Conservation (phyloP, 345 rosid species). For the Cardamine occulta region DNA sequence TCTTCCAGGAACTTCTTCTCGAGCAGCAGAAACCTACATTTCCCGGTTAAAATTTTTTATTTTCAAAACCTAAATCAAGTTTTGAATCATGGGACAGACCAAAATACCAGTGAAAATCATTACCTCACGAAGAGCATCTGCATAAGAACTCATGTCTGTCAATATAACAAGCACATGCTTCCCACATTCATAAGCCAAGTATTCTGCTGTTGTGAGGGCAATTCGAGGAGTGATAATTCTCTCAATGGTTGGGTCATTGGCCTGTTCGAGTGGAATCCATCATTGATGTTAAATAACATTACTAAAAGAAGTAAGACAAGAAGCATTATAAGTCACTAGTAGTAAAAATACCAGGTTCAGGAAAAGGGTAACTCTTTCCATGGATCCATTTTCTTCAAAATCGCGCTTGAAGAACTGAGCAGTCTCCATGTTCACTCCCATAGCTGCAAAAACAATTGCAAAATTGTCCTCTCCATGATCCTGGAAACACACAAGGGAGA, state of each 20-base stretch:
- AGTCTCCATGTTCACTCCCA: conserved; percentile 99
- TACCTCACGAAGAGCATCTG: conserved; percentile 99
- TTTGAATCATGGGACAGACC: not conserved
- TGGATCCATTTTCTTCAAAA: conserved; percentile 99
- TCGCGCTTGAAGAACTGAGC: conserved; percentile 99
- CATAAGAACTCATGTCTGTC: conserved; percentile 97
- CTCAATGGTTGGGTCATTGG: conserved; percentile 97
- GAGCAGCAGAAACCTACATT: conserved; percentile 95
- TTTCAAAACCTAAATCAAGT: not conserved
- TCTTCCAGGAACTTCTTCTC: conserved; percentile 99
- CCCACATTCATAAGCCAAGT: conserved; percentile 96
- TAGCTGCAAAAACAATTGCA: conserved; percentile 99
- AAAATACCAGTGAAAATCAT: not conserved
- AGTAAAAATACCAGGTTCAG: conserved; percentile 57
- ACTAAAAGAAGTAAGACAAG: conserved; percentile 4
- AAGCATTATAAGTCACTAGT: not conserved
- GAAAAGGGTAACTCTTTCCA: conserved; percentile 99
- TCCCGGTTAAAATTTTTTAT: not conserved
- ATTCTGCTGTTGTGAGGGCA: conserved; percentile 96
- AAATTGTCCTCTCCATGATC: conserved; percentile 91
- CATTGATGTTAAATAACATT: not conserved
- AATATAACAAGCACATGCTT: conserved; percentile 97
- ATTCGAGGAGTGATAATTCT: conserved; percentile 97
- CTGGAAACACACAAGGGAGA: conserved; percentile 47
- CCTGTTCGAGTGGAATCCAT: conserved; percentile 51